Evolutionary conservation across 2,329 filamentous ascomycete species (phyloP), one percentile per base, ranked within the genome.

Genomic region (Colletotrichum tamarilloi): DNA sequence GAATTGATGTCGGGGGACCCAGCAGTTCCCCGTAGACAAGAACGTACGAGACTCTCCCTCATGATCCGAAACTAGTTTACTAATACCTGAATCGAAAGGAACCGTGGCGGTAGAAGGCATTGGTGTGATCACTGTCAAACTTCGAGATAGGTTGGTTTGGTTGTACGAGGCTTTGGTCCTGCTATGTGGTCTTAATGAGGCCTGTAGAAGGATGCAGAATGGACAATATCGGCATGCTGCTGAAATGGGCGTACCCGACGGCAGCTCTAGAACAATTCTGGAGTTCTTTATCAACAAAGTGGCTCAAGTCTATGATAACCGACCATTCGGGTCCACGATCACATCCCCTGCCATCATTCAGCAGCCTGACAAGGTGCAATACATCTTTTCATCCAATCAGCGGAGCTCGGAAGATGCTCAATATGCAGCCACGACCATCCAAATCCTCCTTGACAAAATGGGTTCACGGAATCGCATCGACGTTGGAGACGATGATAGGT

Each of bases 331-430:
- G 2, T 69, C 28, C 1, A 82, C 80, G 0, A 79, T 83, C 5
- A 79, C 82, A 0, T 76, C 81, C 0, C 57, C 82, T 22, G 72
- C 77, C 0, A 75, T 83, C 0, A 69, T 82, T 1, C 75, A 81
- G 6, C 72, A 75, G 5, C 77, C 77, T 2, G 76, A 81, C 0
- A 71, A 67, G 9, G 70, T 81, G 16, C 70, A 76, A 1, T 83
- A 82, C 38, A 67, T 78, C 5, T 76, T 83, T 69, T 78, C 76
- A 0, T 82, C 78, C 1, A 83, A 83, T 42, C 71, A 77, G 28
- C 30, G 67, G 19, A 19, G 8, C 19, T 1, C 5, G 0, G 30
- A 19, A 2, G 59, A 22, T 11, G 8, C 14, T 30, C 7, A 59
- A 0, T 12, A 38, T 2, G 19, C 22, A 6, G 28, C 1, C 0